These are phyloP conservation scores for Coniochaeta hoffmannii DNA, from an alignment of 2,329 filamentous ascomycete genomes.

Conservation along the genomic window DNA sequence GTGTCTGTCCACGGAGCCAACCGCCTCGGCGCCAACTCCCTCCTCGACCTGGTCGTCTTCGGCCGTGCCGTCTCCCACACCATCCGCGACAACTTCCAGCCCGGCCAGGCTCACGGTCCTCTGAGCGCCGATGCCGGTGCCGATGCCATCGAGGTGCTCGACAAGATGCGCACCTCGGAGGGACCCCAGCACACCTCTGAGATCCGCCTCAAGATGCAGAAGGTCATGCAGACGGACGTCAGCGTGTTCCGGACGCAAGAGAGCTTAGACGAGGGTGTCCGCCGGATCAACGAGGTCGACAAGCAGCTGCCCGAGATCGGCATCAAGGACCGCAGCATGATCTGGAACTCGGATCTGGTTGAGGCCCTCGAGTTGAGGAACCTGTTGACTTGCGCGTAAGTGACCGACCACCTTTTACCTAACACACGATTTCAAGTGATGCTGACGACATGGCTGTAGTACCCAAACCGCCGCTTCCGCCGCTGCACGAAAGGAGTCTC, in stretches of 20 bases:
- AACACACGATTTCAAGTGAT: background rate
- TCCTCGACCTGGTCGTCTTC: constrained; percentile 95
- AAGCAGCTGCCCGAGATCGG: constrained; percentile 72
- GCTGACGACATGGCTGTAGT: constrained; percentile 34
- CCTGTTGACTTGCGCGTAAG: constrained; percentile 90
- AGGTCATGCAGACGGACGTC: constrained; percentile 96
- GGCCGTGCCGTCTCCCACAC: constrained; percentile 96
- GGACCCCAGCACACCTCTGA: constrained; percentile 85
- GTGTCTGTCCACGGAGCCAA: constrained; percentile 98
- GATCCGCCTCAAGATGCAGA: constrained; percentile 89
- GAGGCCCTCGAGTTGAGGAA: constrained; percentile 96
- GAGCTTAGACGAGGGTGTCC: constrained; percentile 86
- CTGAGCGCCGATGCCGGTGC: constrained; percentile 80
- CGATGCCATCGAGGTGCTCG: constrained; percentile 77
- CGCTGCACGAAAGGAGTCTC: constrained; percentile 91
- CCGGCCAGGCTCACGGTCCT: constrained; percentile 72
- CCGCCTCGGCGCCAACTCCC: constrained; percentile 94
- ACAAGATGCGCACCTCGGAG: constrained; percentile 75
- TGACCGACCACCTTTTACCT: constrained; percentile 22
- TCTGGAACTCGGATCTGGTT: constrained; percentile 97
- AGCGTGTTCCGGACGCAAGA: constrained; percentile 94
- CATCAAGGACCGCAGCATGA: constrained; percentile 98
- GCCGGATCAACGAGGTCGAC: constrained; percentile 81
- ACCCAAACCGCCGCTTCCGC: constrained; percentile 88
- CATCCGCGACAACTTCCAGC: constrained; percentile 88